A percentile compares a stretch with the other conserved stretches of the same genome.
phyloP scores from a whole-genome alignment of 75 land plant genomes.

The Gnetum montanum region DNA sequence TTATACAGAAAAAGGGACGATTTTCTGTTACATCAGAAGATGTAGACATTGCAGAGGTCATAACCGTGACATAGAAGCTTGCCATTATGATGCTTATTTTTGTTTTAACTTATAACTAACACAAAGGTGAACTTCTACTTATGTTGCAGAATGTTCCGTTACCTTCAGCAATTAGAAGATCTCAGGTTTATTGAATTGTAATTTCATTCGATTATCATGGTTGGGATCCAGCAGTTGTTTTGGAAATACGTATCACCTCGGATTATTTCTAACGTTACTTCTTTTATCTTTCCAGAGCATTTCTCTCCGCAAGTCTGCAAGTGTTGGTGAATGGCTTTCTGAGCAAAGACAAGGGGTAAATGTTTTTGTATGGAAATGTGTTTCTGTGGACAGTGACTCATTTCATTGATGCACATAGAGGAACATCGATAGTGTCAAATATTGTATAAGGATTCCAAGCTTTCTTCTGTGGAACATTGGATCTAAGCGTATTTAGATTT shows the following conservation, averaged over 20 bases:
- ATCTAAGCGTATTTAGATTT: no score
- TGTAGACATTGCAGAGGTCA: conserved; percentile 77
- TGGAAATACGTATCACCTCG: neutral
- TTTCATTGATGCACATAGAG: no score
- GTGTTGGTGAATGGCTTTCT: conserved; percentile 79
- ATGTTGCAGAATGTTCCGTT: conserved; percentile 41
- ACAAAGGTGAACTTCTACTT: no score
- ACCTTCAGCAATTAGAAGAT: conserved; percentile 25
- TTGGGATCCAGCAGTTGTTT: no score
- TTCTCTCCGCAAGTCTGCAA: conserved; percentile 81
- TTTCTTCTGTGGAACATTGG: no score
- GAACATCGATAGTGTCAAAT: no score
- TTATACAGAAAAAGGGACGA: conserved; percentile 90
- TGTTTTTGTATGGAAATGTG: no score
- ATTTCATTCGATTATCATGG: no score
- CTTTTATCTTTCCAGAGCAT: conserved; percentile 42
- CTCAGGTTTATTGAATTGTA: conserved; percentile 38
- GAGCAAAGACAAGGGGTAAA: conserved; percentile 26
- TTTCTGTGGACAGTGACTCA: no score
- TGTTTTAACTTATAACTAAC: no score
- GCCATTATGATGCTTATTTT: no score
- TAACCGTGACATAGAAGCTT: neutral
- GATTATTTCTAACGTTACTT: neutral
- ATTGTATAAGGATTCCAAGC: no score
- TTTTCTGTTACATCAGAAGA: conserved; percentile 96